Evolutionary conservation across 2,329 filamentous ascomycete genomes (phyloP).

Genomic region (Ceratocystis variospora): DNA sequence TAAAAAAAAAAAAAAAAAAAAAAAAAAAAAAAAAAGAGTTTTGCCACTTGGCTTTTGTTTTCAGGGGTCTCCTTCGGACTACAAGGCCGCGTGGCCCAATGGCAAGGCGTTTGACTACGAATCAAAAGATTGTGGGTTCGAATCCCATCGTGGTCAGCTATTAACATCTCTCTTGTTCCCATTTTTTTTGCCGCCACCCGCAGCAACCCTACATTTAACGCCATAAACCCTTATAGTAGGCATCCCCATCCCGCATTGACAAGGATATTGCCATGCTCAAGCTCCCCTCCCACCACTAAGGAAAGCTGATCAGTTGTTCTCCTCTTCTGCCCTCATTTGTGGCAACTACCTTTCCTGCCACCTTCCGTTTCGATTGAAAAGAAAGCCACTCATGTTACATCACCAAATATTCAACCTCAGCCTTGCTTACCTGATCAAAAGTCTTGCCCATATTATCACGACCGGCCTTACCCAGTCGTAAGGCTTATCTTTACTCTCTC

Average conservation of each 20-base stretch:
- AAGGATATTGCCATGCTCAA: neutral
- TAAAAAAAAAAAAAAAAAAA: too few species aligned
- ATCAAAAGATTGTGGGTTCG: slow-evolving; percentile 18
- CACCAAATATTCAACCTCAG: neutral
- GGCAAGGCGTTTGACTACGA: slow-evolving; percentile 18
- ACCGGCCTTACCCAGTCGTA: neutral
- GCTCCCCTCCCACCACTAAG: neutral
- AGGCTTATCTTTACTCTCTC: neutral
- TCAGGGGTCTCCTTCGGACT: too few species aligned
- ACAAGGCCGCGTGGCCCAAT: slow-evolving; percentile 15
- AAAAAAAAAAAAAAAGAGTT: too few species aligned
- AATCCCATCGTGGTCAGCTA: slow-evolving; percentile 1
- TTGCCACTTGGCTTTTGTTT: too few species aligned
- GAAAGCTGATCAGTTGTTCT: neutral
- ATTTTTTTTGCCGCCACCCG: too few species aligned
- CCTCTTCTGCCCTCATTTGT: neutral
- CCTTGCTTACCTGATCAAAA: slow-evolving; percentile 1
- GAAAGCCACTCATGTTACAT: neutral
- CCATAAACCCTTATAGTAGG: neutral
- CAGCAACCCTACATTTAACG: neutral
- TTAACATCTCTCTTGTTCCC: neutral
- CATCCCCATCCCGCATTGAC: neutral
- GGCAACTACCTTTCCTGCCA: neutral
- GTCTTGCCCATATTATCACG: neutral
- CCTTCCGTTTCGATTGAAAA: neutral